phyloP scores from a whole-genome alignment of 2,329 filamentous ascomycete genomes.

The Nothopassalora personata region DNA sequence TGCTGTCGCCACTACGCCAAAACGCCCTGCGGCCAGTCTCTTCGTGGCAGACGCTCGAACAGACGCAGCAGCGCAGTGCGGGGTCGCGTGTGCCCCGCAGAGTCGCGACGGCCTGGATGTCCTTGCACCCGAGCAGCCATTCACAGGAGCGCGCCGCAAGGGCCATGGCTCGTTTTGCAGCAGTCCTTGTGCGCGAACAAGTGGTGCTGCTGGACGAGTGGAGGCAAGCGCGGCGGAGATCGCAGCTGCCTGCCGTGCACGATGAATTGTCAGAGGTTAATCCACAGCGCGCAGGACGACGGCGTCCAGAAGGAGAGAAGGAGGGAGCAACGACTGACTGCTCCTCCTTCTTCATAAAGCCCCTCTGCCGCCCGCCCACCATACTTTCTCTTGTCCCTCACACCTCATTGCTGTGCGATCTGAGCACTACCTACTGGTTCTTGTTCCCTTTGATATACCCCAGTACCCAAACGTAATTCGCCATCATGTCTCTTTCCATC shows the following conservation, averaged over 20 bases:
- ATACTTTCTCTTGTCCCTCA: constrained; percentile 5
- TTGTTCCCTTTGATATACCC: constrained; percentile 22
- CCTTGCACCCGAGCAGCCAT: constrained; percentile 9
- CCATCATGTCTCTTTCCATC: constrained; percentile 43
- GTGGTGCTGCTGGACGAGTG: constrained; percentile 20
- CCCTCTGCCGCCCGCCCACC: constrained; percentile 2
- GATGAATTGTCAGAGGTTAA: constrained; percentile 15
- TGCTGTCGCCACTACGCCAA: neutral
- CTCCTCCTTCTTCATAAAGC: neutral
- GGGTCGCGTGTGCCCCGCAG: constrained; percentile 2
- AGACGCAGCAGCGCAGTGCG: constrained; percentile 16
- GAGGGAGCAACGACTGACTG: neutral
- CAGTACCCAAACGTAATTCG: constrained; percentile 6
- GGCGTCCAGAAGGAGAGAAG: constrained; percentile 1
- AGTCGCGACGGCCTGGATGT: neutral
- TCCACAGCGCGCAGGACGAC: neutral
- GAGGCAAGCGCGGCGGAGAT: constrained; percentile 16
- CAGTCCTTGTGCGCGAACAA: constrained; percentile 19
- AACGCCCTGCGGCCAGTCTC: neutral
- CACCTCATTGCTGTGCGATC: constrained; percentile 22
- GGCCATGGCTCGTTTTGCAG: constrained; percentile 3
- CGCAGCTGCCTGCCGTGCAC: constrained; percentile 5
- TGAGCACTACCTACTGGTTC: constrained; percentile 5
- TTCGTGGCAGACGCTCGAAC: neutral
- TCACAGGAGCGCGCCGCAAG: neutral